phyloP scores from a whole-genome alignment of 2,329 filamentous ascomycete species.

The Aplosporella prunicola region DNA sequence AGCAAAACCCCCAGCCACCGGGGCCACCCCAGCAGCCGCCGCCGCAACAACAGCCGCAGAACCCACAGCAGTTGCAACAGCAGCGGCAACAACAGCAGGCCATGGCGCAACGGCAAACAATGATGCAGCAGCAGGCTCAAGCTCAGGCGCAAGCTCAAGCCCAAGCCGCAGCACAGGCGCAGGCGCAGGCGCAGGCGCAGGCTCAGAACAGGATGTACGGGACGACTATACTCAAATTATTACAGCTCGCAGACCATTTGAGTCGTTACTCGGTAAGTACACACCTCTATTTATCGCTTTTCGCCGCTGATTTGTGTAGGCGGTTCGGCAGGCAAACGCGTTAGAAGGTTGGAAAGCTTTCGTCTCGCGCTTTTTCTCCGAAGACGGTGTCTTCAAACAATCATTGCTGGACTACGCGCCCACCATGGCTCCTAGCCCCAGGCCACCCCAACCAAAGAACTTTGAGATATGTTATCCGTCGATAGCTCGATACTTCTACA shows the following conservation, averaged over 20 bases:
- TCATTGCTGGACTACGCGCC: slow-evolving; percentile 49
- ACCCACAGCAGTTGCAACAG: slow-evolving; percentile 32
- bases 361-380: slow-evolving; percentile 72
- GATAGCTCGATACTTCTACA: slow-evolving; percentile 80
- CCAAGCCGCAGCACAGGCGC: slow-evolving; percentile 23
- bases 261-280: slow-evolving; percentile 48
- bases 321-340: slow-evolving; percentile 48
- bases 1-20: slow-evolving; percentile 9
- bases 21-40: slow-evolving; percentile 10
- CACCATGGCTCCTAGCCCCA: slow-evolving; percentile 34
- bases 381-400: slow-evolving; percentile 66
- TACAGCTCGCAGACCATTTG: slow-evolving; percentile 48
- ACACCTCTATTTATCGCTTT: background rate
- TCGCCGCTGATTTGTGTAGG: slow-evolving; percentile 9
- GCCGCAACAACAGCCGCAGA: slow-evolving; percentile 16
- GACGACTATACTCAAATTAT: slow-evolving; percentile 42
- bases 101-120: slow-evolving; percentile 13
- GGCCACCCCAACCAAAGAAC: too few species aligned
- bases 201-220: slow-evolving; percentile 25
- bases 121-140: slow-evolving; percentile 14
- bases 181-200: slow-evolving; percentile 17
- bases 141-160: slow-evolving; percentile 19
- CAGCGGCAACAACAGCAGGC: slow-evolving; percentile 30
- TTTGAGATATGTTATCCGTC: slow-evolving; percentile 80
- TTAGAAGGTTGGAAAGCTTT: slow-evolving; percentile 71